phyloP scores from a whole-genome alignment of 371 early-diverging fungal genomes.

The Smittium mucronatum region DNA sequence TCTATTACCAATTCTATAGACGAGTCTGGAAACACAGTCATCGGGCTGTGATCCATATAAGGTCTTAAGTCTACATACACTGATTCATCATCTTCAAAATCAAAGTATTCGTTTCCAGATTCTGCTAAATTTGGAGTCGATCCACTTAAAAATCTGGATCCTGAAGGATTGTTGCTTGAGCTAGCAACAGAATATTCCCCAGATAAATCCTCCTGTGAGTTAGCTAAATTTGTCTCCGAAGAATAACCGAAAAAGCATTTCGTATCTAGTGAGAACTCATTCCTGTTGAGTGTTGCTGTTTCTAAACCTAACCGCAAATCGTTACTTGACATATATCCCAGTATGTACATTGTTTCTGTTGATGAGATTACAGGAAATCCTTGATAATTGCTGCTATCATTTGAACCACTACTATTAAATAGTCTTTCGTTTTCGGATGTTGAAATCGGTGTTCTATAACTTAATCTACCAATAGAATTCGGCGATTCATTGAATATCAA shows the following conservation, averaged over 20 bases:
- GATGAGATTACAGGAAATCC: constrained; percentile 75
- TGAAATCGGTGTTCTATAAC: constrained; percentile 16
- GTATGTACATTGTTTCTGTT: constrained; percentile 38
- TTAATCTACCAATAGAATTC: background rate
- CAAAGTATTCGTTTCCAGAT: background rate
- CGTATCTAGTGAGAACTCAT: constrained; percentile 35
- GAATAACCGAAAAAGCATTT: constrained; percentile 4
- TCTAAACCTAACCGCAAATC: constrained; percentile 62
- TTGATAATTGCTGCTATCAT: constrained; percentile 42
- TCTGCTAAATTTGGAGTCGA: background rate
- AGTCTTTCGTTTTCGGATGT: constrained; percentile 21
- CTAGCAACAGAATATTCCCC: background rate
- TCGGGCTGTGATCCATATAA: constrained; percentile 51
- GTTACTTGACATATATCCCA: constrained; percentile 69
- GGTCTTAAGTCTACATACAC: constrained; percentile 45
- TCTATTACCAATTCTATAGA: constrained; percentile 80
- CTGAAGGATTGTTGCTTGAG: background rate
- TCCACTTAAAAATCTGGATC: background rate
- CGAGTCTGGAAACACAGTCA: constrained; percentile 53
- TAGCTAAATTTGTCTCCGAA: background rate
- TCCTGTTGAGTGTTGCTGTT: constrained; percentile 21
- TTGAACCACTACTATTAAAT: background rate
- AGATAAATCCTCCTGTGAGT: background rate
- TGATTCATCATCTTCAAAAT: constrained; percentile 6
- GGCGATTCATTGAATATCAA: background rate